A percentile compares a stretch with the other conserved stretches of the same genome.
phyloP scores from a whole-genome alignment of 345 rosid species.

The Zanthoxylum bungeanum region DNA sequence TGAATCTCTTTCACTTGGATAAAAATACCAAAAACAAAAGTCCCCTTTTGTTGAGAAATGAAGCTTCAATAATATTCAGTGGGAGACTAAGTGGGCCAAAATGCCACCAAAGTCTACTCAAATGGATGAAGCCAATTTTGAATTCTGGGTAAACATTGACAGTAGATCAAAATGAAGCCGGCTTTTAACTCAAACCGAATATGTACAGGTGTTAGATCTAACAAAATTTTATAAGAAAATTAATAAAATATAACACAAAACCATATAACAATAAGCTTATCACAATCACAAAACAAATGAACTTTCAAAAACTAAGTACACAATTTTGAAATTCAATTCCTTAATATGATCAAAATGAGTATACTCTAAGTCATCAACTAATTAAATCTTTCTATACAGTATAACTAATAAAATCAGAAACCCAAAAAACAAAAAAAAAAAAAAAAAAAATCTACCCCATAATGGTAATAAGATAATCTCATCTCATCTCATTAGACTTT shows the following conservation, averaged over 20 bases:
- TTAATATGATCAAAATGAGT: constrained; percentile 8
- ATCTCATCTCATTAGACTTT: constrained; percentile 15
- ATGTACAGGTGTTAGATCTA: too few species aligned
- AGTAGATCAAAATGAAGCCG: not conserved
- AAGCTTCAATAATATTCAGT: not conserved
- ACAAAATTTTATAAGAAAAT: not conserved
- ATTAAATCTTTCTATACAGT: constrained; percentile 24
- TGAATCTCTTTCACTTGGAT: not conserved
- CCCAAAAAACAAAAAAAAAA: too few species aligned
- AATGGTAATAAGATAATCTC: not conserved
- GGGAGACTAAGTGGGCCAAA: not conserved
- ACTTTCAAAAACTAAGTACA: not conserved
- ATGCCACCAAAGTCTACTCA: not conserved
- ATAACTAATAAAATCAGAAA: constrained; percentile 10
- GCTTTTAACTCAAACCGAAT: not conserved
- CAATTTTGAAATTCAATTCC: not conserved
- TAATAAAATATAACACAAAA: not conserved
- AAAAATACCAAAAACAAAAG: not conserved
- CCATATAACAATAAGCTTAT: not conserved
- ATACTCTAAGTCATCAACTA: constrained; percentile 10
- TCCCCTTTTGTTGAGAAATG: not conserved
- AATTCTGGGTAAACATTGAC: not conserved
- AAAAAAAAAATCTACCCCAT: not conserved
- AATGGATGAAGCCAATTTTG: not conserved
- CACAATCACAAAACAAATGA: not conserved